A percentile compares a stretch with the other conserved stretches of the same genome.
Evolutionary conservation across 2,329 filamentous ascomycete genomes (phyloP).

Genomic region (Colletotrichum graminicola): DNA sequence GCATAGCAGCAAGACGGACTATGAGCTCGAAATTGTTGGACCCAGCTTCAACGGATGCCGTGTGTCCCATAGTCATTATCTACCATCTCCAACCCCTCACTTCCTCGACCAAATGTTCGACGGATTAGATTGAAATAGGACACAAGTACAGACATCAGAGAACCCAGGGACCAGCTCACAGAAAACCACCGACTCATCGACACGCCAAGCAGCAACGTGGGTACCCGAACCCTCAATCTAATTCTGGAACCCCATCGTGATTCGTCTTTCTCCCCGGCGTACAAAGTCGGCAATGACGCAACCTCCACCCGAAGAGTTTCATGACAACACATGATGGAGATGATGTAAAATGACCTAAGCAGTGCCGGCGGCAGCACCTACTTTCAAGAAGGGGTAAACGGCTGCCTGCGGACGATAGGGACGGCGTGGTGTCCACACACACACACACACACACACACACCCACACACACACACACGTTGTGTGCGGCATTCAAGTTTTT

Average conservation of each 20-base stretch:
- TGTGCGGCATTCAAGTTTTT: constrained; percentile 26
- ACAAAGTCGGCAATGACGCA: constrained; percentile 2
- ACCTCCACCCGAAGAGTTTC: constrained; percentile 4
- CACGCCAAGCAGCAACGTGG: background rate
- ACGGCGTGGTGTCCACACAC: constrained; percentile 15
- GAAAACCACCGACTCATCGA: background rate
- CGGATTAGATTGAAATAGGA: background rate
- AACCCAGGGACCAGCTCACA: background rate
- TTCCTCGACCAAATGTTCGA: background rate
- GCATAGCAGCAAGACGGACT: no score
- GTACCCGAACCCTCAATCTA: background rate
- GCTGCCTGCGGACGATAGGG: background rate
- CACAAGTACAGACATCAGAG: background rate
- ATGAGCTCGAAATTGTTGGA: background rate
- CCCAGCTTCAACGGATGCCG: background rate
- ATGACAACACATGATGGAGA: constrained; percentile 12
- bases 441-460: background rate
- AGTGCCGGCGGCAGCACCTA: background rate
- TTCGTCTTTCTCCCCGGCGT: background rate
- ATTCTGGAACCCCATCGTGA: background rate
- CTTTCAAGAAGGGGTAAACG: background rate
- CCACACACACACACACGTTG: background rate
- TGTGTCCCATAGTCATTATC: background rate
- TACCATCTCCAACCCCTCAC: background rate
- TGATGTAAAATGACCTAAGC: background rate